phyloP scores from a whole-genome alignment of 2,329 filamentous ascomycete species.

The Magnaporthiopsis incrustans region DNA sequence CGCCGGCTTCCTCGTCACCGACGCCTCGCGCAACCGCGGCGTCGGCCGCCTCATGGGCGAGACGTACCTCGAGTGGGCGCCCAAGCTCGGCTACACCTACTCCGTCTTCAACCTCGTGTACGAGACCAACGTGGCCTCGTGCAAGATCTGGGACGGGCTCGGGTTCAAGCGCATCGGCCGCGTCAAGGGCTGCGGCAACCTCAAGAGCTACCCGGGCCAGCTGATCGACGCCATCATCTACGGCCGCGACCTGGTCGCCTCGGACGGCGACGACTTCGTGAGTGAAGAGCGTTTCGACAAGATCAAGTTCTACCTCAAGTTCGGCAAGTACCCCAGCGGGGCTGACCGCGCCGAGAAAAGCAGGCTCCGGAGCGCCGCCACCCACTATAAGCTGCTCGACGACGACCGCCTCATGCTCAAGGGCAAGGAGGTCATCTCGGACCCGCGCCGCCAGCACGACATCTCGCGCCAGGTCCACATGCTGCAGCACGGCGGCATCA shows the following conservation, averaged over 20 bases:
- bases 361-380: slow-evolving; percentile 84
- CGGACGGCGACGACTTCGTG: slow-evolving; percentile 71
- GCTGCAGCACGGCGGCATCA: slow-evolving; percentile 80
- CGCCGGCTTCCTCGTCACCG: slow-evolving; percentile 68
- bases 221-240: slow-evolving; percentile 72
- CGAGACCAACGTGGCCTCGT: slow-evolving; percentile 85
- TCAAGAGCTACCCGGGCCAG: slow-evolving; percentile 60
- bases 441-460: slow-evolving; percentile 82
- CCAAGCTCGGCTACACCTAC: slow-evolving; percentile 78
- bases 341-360: slow-evolving; percentile 94
- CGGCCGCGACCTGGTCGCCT: slow-evolving; percentile 53
- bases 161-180: slow-evolving; percentile 89
- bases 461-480: slow-evolving; percentile 74
- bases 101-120: slow-evolving; percentile 93
- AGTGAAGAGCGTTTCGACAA: slow-evolving; percentile 98
- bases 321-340: slow-evolving; percentile 84
- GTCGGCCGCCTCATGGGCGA: slow-evolving; percentile 71
- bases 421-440: slow-evolving; percentile 92
- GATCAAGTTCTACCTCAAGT: slow-evolving; percentile 95
- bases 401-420: slow-evolving; percentile 89
- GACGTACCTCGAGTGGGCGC: slow-evolving; percentile 69
- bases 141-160: slow-evolving; percentile 84
- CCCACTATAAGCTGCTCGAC: slow-evolving; percentile 80
- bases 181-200: slow-evolving; percentile 63
- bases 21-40: slow-evolving; percentile 63